Conservation (phyloP, 768 basidiomycete species). For the Mycena olivaceomarginata region DNA sequence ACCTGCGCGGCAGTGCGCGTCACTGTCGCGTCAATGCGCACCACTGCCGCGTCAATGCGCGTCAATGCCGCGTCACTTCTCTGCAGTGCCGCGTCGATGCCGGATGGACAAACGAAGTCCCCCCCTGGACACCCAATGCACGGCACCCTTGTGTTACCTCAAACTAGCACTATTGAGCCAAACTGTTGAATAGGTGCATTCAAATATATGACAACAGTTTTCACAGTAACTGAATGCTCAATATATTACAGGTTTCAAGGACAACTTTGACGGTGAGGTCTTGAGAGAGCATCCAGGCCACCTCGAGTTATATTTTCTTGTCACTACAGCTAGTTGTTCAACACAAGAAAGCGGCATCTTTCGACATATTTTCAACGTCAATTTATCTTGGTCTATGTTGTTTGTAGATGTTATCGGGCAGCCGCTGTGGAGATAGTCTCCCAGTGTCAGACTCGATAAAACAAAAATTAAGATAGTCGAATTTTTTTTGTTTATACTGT, state of each 20-base stretch:
- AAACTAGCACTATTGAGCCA: neutral
- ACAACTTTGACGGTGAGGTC: too few species aligned
- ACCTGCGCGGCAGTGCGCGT: too few species aligned
- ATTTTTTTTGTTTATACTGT: too few species aligned
- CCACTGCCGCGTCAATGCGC: neutral
- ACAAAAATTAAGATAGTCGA: too few species aligned
- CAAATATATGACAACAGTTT: neutral
- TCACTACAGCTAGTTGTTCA: neutral
- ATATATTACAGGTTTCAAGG: neutral
- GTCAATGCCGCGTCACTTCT: neutral
- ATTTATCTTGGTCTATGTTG: neutral
- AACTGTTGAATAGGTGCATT: neutral
- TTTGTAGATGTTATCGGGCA: too few species aligned
- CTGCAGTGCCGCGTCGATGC: too few species aligned
- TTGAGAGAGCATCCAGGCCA: neutral
- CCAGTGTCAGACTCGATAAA: too few species aligned
- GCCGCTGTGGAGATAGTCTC: too few species aligned
- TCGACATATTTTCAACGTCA: neutral
- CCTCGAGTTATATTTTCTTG: conserved; percentile 1
- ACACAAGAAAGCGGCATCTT: neutral
- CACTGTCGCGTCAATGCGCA: neutral
- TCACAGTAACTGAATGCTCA: conserved; percentile 1
- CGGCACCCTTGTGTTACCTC: neutral
- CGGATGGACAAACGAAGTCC: too few species aligned
- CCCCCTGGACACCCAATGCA: neutral